Evolutionary conservation across 2,329 filamentous ascomycete genomes (phyloP).

Genomic region (Ceratocystis cacaofunesta): DNA sequence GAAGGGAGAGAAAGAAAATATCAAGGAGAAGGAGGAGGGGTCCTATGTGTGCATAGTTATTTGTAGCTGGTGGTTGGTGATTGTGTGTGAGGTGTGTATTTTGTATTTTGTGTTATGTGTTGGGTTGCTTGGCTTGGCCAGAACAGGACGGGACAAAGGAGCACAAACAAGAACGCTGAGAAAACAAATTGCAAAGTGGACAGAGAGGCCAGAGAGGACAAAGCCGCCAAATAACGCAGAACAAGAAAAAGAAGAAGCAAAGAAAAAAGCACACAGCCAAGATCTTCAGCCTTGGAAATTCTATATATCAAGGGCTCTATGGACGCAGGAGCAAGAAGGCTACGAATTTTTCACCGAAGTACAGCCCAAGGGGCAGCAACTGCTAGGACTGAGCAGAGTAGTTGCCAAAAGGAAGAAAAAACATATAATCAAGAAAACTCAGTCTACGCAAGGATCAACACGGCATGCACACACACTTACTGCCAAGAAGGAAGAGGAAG

Average conservation of each 20-base stretch:
- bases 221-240: background rate
- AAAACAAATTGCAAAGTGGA: too few species aligned
- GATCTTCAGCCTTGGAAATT: background rate
- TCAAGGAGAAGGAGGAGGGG: too few species aligned
- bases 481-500: background rate
- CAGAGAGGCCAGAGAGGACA: too few species aligned
- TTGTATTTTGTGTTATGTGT: too few species aligned
- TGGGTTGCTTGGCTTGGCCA: too few species aligned
- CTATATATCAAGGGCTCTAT: background rate
- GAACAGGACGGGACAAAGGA: too few species aligned
- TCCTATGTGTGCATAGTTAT: too few species aligned
- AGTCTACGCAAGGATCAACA: background rate
- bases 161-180: too few species aligned
- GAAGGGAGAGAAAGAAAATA: too few species aligned
- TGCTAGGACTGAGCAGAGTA: background rate
- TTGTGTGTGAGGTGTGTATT: too few species aligned
- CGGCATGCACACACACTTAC: background rate
- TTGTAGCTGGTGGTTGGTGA: too few species aligned
- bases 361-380: background rate
- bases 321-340: background rate
- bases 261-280: background rate
- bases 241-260: background rate
- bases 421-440: background rate
- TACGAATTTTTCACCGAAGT: constrained; percentile 1
- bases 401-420: background rate